These are phyloP conservation scores for Podospora didyma DNA, from an alignment of 495 filamentous ascomycete species.

Conservation along the genomic window DNA sequence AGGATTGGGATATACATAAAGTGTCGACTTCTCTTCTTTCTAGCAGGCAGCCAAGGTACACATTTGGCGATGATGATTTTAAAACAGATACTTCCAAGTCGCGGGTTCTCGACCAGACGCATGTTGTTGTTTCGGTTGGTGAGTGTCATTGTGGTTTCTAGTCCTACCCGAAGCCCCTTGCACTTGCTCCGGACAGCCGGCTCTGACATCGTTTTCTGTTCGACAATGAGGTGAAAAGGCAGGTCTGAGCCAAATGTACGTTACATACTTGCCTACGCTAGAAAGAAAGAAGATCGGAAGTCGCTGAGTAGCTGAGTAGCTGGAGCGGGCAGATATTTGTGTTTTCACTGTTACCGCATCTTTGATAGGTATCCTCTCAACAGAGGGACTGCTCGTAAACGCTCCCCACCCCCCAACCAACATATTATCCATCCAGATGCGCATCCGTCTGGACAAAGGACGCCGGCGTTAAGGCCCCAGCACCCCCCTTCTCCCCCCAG, in stretches of 20 bases:
- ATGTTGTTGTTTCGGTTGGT: constrained; percentile 8
- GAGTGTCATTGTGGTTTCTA: constrained; percentile 24
- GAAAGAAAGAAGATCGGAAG: background rate
- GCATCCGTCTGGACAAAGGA: too few relatives aligned
- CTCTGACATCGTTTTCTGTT: constrained; percentile 15
- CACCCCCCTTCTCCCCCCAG: too few relatives aligned
- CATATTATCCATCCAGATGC: too few relatives aligned
- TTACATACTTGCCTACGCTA: background rate
- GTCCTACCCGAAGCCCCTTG: constrained; percentile 25
- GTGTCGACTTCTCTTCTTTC: background rate
- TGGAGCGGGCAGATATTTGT: too few relatives aligned
- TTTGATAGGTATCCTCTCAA: too few relatives aligned
- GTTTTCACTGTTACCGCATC: too few relatives aligned
- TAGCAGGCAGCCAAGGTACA: background rate
- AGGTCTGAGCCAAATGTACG: constrained; percentile 42
- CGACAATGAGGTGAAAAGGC: constrained; percentile 45
- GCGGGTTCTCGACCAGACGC: constrained; percentile 21
- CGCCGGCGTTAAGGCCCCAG: too few relatives aligned
- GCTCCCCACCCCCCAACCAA: too few relatives aligned
- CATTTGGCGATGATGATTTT: constrained; percentile 50
- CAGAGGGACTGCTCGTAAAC: too few relatives aligned
- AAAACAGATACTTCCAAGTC: constrained; percentile 59
- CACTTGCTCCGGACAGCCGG: constrained; percentile 6
- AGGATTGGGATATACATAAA: constrained; percentile 3
- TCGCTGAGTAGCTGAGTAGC: background rate